Base-by-base conservation (phyloP, 139 green algal species). In the Astrephomene gubernaculifera region DNA sequence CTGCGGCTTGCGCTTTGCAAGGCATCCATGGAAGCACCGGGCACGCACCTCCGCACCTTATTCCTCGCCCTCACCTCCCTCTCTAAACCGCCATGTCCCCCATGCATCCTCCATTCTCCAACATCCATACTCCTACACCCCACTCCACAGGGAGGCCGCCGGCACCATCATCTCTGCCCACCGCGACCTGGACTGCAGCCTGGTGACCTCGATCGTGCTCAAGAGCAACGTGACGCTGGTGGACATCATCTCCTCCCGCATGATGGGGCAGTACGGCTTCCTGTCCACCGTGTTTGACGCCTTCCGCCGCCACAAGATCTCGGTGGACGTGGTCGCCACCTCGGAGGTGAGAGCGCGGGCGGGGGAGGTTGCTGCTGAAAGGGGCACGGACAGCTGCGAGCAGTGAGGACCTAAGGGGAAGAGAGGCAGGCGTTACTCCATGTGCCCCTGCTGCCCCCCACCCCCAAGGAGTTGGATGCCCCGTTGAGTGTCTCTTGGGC, bases 241-340 rank as follows among this genome's bases (percentile, higher is more conserved):
- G 43, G 95, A 98, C 85, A 95, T 98, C 72, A 87, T 92, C 64
- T 95, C 89, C 65, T 96, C 93, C 4, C 88, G 92, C 71, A 98
- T 98, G 96, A 89, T 98, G 72, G 96, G 96, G 1, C 95, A 99
- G 91, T 98, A 94, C 71, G 90, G 89, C 72, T 91, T 91, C 84
- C 61, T 91, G 83, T 90, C 94, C 3, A 90, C 88, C 24, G 94
- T 98, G 49, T 99, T 99, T 88, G 88, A 95, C 33, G 91, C 98
- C 7, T 99, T 99, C 88, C 79, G 90, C 35, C 52, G 90, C 8
- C 89, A 97, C 52, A 95, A 88, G 87, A 96, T 99, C 63, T 96
- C 90, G 9, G 97, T 99, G 33, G 97, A 99, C 85, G 96, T 99
- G 35, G 97, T 99, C 49, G 97, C 97, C 36, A 99, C 97, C 6